These are phyloP conservation scores for Bremia lactucae DNA, from an alignment of 352 stramenopile genomes.

Conservation along the genomic window DNA sequence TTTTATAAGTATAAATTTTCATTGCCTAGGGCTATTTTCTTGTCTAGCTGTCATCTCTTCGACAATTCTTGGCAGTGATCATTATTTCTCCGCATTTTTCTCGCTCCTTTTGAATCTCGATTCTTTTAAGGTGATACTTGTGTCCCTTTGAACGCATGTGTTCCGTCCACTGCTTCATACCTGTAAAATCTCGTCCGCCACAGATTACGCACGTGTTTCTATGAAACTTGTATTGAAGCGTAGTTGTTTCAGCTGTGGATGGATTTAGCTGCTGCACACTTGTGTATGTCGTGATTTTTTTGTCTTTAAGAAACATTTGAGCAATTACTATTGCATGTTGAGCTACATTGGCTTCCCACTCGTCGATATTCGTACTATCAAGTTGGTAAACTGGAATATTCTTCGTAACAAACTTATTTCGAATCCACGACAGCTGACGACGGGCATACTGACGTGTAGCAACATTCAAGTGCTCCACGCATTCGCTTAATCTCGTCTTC, in stretches of 20 bases:
- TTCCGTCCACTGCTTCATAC: slow-evolving; percentile 53
- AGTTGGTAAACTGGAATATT: slow-evolving; percentile 82
- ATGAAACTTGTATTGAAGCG: slow-evolving; percentile 46
- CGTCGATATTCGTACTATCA: slow-evolving; percentile 61
- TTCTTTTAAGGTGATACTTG: slow-evolving; percentile 66
- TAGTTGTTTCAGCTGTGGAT: slow-evolving; percentile 24
- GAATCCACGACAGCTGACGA: slow-evolving; percentile 82
- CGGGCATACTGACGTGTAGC: slow-evolving; percentile 80
- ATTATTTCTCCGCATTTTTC: slow-evolving; percentile 9
- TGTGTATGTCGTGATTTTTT: slow-evolving; percentile 20
- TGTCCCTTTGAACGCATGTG: slow-evolving; percentile 76
- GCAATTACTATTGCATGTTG: slow-evolving; percentile 58
- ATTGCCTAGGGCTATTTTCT: no score
- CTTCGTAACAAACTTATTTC: slow-evolving; percentile 75
- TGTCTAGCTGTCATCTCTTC: slow-evolving; percentile 3
- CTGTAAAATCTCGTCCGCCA: slow-evolving; percentile 51
- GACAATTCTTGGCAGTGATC: slow-evolving; percentile 8
- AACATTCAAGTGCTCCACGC: slow-evolving; percentile 68
- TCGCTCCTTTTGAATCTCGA: slow-evolving; percentile 42
- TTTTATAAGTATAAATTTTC: no score
- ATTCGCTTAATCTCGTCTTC: slow-evolving; percentile 37
- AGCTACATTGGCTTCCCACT: slow-evolving; percentile 48
- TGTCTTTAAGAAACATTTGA: slow-evolving; percentile 32
- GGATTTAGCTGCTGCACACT: slow-evolving; percentile 42
- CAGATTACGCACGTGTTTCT: slow-evolving; percentile 56